Percentiles rank a stretch among this genome's conserved stretches.
Evolutionary conservation across 176 grass and related monocot species (phyloP).

Genomic region (Avena atlantica): DNA sequence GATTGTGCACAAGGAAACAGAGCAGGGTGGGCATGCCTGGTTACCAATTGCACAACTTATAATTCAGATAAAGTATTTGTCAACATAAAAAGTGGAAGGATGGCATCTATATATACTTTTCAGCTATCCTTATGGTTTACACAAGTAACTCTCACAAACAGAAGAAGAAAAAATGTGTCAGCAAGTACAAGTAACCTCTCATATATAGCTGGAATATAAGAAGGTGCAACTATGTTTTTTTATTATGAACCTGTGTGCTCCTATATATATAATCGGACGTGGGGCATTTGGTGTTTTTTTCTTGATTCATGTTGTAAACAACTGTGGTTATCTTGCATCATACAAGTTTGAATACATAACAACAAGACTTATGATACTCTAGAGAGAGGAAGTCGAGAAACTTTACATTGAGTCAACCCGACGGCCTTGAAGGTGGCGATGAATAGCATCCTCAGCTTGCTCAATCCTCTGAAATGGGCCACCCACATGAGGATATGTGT

Average conservation of each 20-base stretch:
- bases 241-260: too few relatives aligned
- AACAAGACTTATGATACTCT: neutral
- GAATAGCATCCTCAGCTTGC: neutral
- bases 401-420: neutral
- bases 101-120: neutral
- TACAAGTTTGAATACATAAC: neutral
- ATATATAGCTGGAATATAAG: too few relatives aligned
- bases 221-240: too few relatives aligned
- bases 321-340: neutral
- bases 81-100: neutral
- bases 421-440: neutral
- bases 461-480: neutral
- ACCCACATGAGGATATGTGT: neutral
- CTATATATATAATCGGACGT: neutral
- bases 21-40: too few relatives aligned
- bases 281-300: neutral
- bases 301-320: neutral
- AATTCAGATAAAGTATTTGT: neutral
- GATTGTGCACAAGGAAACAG: too few relatives aligned
- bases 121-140: neutral
- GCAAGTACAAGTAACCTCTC: too few relatives aligned
- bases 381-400: neutral
- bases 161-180: neutral
- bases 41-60: neutral
- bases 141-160: neutral